phyloP scores from a whole-genome alignment of 257 asterid genomes.

The Solanum bukasovii region DNA sequence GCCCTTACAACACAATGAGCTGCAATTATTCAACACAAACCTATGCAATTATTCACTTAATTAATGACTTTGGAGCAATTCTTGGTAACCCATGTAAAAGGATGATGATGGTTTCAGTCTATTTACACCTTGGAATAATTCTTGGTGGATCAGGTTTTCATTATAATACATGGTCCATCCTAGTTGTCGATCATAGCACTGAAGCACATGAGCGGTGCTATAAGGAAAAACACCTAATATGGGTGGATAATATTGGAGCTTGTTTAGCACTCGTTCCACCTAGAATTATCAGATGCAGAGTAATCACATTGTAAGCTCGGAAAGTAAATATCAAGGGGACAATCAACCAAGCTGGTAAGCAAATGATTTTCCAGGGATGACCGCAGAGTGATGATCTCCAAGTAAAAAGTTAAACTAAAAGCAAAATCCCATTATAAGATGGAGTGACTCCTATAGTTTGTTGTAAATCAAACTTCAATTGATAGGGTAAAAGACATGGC shows the following conservation, averaged over 20 bases:
- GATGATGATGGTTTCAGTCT: neutral
- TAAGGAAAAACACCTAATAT: neutral
- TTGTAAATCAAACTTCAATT: neutral
- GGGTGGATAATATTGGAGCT: neutral
- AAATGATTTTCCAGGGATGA: neutral
- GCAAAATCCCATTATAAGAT: neutral
- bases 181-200: neutral
- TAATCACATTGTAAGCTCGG: neutral
- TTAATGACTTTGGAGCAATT: neutral
- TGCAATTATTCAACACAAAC: neutral
- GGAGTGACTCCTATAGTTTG: neutral
- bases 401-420: neutral
- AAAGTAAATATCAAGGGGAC: neutral
- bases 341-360: neutral
- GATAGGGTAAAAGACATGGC: neutral
- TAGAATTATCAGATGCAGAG: neutral
- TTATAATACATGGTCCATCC: neutral
- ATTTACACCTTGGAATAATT: neutral
- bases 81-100: neutral
- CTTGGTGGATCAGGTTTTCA: neutral
- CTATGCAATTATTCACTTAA: neutral
- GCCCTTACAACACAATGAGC: neutral
- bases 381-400: neutral
- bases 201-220: neutral
- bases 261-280: neutral